These are phyloP conservation scores for Microsporum ferrugineum DNA, from an alignment of 2,329 filamentous ascomycete genomes.

Conservation along the genomic window DNA sequence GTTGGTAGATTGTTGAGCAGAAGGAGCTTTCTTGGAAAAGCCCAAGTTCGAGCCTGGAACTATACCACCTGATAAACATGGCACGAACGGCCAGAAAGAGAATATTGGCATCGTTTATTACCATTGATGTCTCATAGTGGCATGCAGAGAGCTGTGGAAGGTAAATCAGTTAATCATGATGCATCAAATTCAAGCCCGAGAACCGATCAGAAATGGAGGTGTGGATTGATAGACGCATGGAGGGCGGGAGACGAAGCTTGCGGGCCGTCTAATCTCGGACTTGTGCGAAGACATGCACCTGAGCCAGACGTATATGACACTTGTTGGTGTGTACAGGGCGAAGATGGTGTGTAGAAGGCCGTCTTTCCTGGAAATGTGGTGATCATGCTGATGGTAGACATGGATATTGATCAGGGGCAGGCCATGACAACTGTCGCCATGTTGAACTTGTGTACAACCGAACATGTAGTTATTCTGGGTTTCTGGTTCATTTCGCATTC, in stretches of 20 bases:
- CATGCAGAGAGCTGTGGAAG: not conserved
- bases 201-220: not conserved
- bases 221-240: not conserved
- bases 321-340: not conserved
- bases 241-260: slow-evolving; percentile 1
- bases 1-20: not conserved
- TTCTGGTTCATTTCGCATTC: not conserved
- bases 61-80: not conserved
- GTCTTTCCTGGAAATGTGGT: not conserved
- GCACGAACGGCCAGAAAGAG: not conserved
- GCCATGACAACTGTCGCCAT: not conserved
- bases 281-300: not conserved
- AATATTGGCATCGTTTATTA: not conserved
- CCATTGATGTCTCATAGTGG: not conserved
- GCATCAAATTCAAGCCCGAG: not conserved
- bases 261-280: not conserved
- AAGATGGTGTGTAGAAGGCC: not conserved
- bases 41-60: not conserved
- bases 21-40: not conserved
- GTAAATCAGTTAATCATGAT: not conserved
- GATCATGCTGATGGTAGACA: not conserved
- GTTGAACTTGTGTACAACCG: not conserved
- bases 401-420: slow-evolving; percentile 1
- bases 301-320: not conserved
- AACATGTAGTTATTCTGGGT: not conserved